Evolutionary conservation across 169 alveolate species (phyloP), one percentile per base, ranked within the genome.

Genomic region (Eimeria nieschulzi): DNA sequence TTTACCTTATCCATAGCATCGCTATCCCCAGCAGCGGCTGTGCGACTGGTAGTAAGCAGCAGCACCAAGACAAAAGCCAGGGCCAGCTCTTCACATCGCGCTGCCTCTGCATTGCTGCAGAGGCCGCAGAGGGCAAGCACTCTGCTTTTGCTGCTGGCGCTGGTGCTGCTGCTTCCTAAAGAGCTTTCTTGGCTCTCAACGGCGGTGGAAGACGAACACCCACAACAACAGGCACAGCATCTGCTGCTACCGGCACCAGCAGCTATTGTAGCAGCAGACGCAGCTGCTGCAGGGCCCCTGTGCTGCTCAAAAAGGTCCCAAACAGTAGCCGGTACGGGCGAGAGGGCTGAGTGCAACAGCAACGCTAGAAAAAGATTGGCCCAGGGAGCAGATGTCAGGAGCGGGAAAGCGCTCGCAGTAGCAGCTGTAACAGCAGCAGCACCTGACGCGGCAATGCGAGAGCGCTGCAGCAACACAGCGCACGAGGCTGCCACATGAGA

Each of bases 381-480:
- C 76, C 79, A 59, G 23, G 90, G 76, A 26, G 76, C 46, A 19
- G 90, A 59, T 17, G 78, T 46, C 53, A 64, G 78, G 26, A 64
- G 78, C 12, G 90, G 90, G 68, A 82, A 64, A 25, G 78, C 90
- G 56, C 66, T 64, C 23, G 90, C 90, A 15, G 61, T 64, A 13
- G 90, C 90, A 15, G 78, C 90, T 33, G 90, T 78, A 8, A n/a
- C 90, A 55, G 87, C 87, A 25, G 87, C 87, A 56, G 87, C 87
- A 54, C 56, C 87, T 17, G 73, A 61, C 10, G 87, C 73, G 54
- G 87, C 87, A 23, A 79, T 79, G 72, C 87, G 72, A 15, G 87
- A 17, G 72, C 87, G 87, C 87, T 79, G 87, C 87, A 79, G 87
- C 55, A 79, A 25, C 87, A 79, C 55, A 23, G 87, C 87, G 53